A percentile compares a stretch with the other conserved stretches of the same genome.
phyloP scores from a whole-genome alignment of 176 grass and related monocot species.

The Oryza australiensis region DNA sequence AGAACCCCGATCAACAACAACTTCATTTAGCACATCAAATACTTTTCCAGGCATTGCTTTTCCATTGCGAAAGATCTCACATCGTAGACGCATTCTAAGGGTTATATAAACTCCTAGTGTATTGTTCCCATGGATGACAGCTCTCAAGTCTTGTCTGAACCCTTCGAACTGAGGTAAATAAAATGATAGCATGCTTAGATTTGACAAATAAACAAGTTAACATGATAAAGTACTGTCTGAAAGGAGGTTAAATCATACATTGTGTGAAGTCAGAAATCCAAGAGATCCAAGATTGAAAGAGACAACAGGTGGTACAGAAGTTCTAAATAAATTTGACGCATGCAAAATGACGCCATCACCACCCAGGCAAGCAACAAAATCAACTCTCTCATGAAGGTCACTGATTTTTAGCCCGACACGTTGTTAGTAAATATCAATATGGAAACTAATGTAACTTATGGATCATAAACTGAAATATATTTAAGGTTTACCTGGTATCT shows the following conservation, averaged over 20 bases:
- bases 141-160: constrained; percentile 83
- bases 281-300: constrained; percentile 99
- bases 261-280: constrained; percentile 96
- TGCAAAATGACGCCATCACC: constrained; percentile 99
- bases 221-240: constrained; percentile 30
- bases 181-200: constrained; percentile 40
- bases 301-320: constrained; percentile 88
- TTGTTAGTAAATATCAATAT: constrained; percentile 42
- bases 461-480: constrained; percentile 17
- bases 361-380: constrained; percentile 98
- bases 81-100: constrained; percentile 93
- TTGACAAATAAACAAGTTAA: constrained; percentile 20
- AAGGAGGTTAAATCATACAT: constrained; percentile 50
- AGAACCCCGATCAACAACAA: constrained; percentile 94
- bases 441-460: constrained; percentile 12
- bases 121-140: constrained; percentile 96
- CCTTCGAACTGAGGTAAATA: constrained; percentile 71
- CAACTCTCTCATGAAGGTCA: constrained; percentile 97
- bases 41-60: constrained; percentile 95
- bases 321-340: constrained; percentile 94
- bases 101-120: constrained; percentile 96
- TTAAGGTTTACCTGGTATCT: constrained; percentile 73
- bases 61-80: constrained; percentile 92
- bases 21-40: constrained; percentile 98
- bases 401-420: constrained; percentile 46